Base-by-base conservation (phyloP, 371 early-diverging fungal genomes). In the Rhizopus delemar region DNA sequence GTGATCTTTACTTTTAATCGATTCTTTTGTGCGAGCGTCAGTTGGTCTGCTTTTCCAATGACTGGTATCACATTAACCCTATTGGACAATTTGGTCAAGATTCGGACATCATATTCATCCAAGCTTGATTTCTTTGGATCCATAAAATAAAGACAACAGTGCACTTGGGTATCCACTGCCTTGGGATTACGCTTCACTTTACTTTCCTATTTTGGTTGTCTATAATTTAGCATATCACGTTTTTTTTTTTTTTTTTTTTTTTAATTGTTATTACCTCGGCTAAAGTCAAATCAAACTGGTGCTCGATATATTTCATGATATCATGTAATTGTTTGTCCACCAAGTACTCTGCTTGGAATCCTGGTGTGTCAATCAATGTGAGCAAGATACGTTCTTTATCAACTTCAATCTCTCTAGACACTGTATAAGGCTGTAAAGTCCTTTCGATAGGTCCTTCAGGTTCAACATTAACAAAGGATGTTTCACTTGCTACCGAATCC, bases 61-160 rank as follows among this genome's bases (percentile, higher is more conserved):
- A 99, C 88, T 0, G 99, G 99, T 52, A 99, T 93, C 41, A 98
- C 85, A 69, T 98, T 98, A 46, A 95, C 96, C 45, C 94, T 86
- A 32, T 88, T 83, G 13, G 90, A 88, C 35, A 98, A 75, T 51
- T 85, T 79, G 65, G 88, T 87, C 74, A 98, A 84, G 65, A 96
- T 92, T 60, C 93, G 91, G 65, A 96, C 89, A 69, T 98, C 98
- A 32, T 91, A 79, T 34, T 93, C 91, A 51, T 91, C 88, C 55
- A 96, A 76, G 6, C 78, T 79, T 8, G 65, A 62, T 36, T 74
- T 77, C 8, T 87, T 88, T 41, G 96, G 95, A 62, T 94, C 91
- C 62, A 98, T 90, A 63, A 98, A 96, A 81, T 97, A 97, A 31
- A 99, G 73, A 75, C 96, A 96, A 15, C 95, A 96, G 66, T 99